Conservation (phyloP, 768 basidiomycete species). For the Phaeotremella fagi region DNA sequence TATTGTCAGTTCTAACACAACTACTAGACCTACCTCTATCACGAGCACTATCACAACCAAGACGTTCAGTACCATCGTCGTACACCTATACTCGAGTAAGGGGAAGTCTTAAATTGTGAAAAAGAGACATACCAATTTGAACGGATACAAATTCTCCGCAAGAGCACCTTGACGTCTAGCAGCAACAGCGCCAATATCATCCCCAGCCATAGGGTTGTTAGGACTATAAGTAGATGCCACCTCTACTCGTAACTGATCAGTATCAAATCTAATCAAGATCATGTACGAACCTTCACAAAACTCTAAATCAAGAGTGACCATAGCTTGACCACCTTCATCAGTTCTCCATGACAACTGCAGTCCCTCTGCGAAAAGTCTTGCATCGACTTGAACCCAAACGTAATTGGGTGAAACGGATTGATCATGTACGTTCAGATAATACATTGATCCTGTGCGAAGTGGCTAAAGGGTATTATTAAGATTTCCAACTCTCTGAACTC, state of each 20-base stretch:
- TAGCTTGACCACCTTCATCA: conserved; percentile 72
- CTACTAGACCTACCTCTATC: conserved; percentile 54
- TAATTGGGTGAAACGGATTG: conserved; percentile 55
- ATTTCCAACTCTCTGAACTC: background rate
- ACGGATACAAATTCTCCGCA: conserved; percentile 72
- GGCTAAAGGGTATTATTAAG: conserved; percentile 55
- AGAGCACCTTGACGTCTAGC: conserved; percentile 55
- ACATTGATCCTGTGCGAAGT: conserved; percentile 73
- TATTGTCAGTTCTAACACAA: conserved; percentile 9
- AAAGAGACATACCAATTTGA: conserved; percentile 58
- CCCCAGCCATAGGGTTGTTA: conserved; percentile 69
- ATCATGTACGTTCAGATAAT: conserved; percentile 90
- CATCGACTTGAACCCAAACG: conserved; percentile 76
- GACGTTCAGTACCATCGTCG: conserved; percentile 77
- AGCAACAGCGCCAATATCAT: conserved; percentile 82
- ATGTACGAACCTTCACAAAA: conserved; percentile 57
- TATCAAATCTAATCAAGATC: background rate
- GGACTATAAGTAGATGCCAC: conserved; percentile 79
- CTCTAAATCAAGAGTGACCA: conserved; percentile 77
- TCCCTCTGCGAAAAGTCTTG: conserved; percentile 66
- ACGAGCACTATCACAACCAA: conserved; percentile 80
- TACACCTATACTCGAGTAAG: conserved; percentile 54
- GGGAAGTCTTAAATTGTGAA: background rate
- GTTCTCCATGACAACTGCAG: conserved; percentile 83
- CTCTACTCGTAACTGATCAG: too few species aligned